Conservation (phyloP, 2,329 filamentous ascomycete species). For the Gyromitra esculenta region DNA sequence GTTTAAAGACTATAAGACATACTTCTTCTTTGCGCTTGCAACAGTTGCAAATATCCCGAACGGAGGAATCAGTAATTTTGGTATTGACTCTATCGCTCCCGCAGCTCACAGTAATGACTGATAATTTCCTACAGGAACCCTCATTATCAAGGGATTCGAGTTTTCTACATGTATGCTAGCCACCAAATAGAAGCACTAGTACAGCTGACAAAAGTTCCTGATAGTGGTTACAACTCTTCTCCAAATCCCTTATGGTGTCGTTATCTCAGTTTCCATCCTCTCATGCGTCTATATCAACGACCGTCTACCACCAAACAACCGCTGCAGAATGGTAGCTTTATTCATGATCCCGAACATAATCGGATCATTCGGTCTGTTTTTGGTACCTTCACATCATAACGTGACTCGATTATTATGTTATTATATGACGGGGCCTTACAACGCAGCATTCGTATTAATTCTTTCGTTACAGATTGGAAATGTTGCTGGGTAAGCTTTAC, state of each 20-base stretch:
- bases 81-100: slow-evolving; percentile 55
- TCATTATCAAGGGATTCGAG: slow-evolving; percentile 69
- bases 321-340: slow-evolving; percentile 66
- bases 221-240: slow-evolving; percentile 66
- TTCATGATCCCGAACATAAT: slow-evolving; percentile 70
- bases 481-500: slow-evolving; percentile 38
- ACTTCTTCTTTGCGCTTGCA: slow-evolving; percentile 67
- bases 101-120: neutral
- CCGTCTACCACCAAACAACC: slow-evolving; percentile 63
- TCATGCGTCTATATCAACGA: slow-evolving; percentile 65
- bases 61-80: slow-evolving; percentile 69
- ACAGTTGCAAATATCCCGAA: slow-evolving; percentile 67
- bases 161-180: slow-evolving; percentile 62
- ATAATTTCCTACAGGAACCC: slow-evolving; percentile 59
- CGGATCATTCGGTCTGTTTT: slow-evolving; percentile 69
- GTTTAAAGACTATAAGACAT: slow-evolving; percentile 69
- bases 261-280: slow-evolving; percentile 66
- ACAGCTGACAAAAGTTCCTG: neutral
- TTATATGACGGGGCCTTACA: slow-evolving; percentile 67
- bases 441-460: slow-evolving; percentile 66
- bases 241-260: slow-evolving; percentile 65
- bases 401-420: slow-evolving; percentile 69
- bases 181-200: neutral
- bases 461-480: slow-evolving; percentile 59
- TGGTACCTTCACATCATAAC: slow-evolving; percentile 65